Conservation (phyloP, 2,329 filamentous ascomycete species). For the Bipolaris zeicola region DNA sequence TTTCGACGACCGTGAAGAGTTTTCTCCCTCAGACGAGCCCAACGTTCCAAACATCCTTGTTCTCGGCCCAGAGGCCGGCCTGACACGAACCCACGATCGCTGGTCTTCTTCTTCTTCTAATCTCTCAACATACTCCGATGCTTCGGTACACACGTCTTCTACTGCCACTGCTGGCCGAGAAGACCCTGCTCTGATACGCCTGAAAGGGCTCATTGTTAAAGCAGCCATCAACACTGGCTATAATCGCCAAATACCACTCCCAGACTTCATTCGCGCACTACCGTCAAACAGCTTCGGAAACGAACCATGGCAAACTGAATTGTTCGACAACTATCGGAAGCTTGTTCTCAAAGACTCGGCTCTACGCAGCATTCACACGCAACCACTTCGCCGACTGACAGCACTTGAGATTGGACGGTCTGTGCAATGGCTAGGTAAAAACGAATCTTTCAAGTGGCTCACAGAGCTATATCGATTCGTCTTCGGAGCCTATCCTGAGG, state of each 20-base stretch:
- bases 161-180: slow-evolving; percentile 72
- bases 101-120: slow-evolving; percentile 81
- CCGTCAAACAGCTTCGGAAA: slow-evolving; percentile 80
- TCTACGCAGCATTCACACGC: slow-evolving; percentile 55
- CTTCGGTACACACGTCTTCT: slow-evolving; percentile 67
- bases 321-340: slow-evolving; percentile 81
- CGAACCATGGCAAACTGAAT: slow-evolving; percentile 68
- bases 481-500: slow-evolving; percentile 82
- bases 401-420: slow-evolving; percentile 81
- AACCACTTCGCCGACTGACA: slow-evolving; percentile 66
- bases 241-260: slow-evolving; percentile 67
- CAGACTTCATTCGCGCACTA: slow-evolving; percentile 76
- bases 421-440: slow-evolving; percentile 74
- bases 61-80: slow-evolving; percentile 69
- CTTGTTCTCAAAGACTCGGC: slow-evolving; percentile 75
- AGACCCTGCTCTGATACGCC: slow-evolving; percentile 75
- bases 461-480: slow-evolving; percentile 82
- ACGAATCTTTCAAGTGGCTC: slow-evolving; percentile 77
- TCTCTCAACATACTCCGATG: slow-evolving; percentile 78
- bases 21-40: slow-evolving; percentile 75
- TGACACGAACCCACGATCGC: slow-evolving; percentile 61
- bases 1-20: slow-evolving; percentile 81
- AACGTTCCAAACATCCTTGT: slow-evolving; percentile 87
- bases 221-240: slow-evolving; percentile 87
- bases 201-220: slow-evolving; percentile 81